These are phyloP conservation scores for Xylaria multiplex DNA, from an alignment of 2,329 filamentous ascomycete species.

Conservation along the genomic window DNA sequence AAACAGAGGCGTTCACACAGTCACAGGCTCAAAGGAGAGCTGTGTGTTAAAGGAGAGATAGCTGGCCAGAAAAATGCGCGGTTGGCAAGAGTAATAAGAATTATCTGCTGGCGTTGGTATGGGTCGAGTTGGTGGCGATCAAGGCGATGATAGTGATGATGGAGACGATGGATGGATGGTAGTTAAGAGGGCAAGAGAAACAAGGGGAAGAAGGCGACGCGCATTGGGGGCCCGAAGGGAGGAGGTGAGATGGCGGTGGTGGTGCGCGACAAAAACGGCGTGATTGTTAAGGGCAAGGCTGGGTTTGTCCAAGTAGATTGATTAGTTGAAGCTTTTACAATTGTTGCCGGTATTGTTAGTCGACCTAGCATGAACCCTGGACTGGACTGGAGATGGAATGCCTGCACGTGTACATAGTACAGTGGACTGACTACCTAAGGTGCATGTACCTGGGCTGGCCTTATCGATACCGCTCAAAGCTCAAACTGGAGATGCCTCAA, in stretches of 20 bases:
- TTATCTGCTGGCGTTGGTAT: background rate
- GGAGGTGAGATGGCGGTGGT: conserved; percentile 5
- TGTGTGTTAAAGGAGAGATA: background rate
- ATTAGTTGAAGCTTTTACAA: conserved; percentile 16
- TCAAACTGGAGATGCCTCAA: no score
- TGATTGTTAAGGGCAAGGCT: conserved; percentile 20
- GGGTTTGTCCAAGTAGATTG: background rate
- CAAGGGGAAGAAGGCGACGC: conserved; percentile 5
- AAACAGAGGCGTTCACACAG: conserved; percentile 6
- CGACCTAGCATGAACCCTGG: background rate
- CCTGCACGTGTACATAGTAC: background rate
- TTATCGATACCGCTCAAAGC: no score
- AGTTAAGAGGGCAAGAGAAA: conserved; percentile 3
- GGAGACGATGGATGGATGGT: background rate
- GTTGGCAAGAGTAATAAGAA: background rate
- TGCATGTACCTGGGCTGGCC: no score
- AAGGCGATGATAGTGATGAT: background rate
- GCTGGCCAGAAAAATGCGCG: conserved; percentile 7
- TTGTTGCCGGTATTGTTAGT: conserved; percentile 2
- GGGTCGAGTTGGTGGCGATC: conserved; percentile 6
- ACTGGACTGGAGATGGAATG: conserved; percentile 7
- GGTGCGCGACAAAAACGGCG: conserved; percentile 14
- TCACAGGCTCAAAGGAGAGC: conserved; percentile 19
- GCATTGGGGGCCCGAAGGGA: conserved; percentile 17
- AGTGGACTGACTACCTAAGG: no score